phyloP scores from a whole-genome alignment of 2,329 filamentous ascomycete species.

The Anisogramma anomala region DNA sequence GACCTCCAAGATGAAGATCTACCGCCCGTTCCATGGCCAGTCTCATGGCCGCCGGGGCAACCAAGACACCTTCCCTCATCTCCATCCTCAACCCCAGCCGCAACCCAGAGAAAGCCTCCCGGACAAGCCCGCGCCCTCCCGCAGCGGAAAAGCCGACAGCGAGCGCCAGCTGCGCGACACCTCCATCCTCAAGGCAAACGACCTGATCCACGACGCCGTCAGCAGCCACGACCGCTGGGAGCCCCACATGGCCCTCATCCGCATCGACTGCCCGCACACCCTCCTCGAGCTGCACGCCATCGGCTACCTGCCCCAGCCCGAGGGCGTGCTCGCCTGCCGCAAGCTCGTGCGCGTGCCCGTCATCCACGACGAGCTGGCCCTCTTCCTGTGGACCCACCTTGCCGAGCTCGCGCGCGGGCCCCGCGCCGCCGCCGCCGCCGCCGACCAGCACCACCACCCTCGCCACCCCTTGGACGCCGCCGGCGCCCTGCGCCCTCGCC shows the following conservation, averaged over 20 bases:
- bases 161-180: not conserved
- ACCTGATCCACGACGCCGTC: constrained; percentile 15
- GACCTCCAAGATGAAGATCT: no score
- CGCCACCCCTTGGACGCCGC: constrained; percentile 1
- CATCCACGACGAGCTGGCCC: constrained; percentile 18
- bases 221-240: constrained; percentile 12
- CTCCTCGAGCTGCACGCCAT: constrained; percentile 15
- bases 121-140: not conserved
- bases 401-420: constrained; percentile 2
- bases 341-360: constrained; percentile 18
- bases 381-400: constrained; percentile 16
- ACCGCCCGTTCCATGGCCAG: no score
- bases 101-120: not conserved
- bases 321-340: constrained; percentile 15
- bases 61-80: not conserved
- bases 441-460: not conserved
- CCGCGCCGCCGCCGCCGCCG: not conserved
- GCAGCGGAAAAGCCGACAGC: not conserved
- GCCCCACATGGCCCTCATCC: constrained; percentile 12
- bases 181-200: constrained; percentile 14
- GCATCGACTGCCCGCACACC: constrained; percentile 16
- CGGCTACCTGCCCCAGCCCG: constrained; percentile 12
- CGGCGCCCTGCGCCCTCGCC: not conserved
- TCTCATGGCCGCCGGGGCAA: no score
- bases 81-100: not conserved